Evolutionary conservation across 1,284 basidiomycete species (phyloP), one percentile per base, ranked within the genome.

Genomic region (Hymenochaete sp.): DNA sequence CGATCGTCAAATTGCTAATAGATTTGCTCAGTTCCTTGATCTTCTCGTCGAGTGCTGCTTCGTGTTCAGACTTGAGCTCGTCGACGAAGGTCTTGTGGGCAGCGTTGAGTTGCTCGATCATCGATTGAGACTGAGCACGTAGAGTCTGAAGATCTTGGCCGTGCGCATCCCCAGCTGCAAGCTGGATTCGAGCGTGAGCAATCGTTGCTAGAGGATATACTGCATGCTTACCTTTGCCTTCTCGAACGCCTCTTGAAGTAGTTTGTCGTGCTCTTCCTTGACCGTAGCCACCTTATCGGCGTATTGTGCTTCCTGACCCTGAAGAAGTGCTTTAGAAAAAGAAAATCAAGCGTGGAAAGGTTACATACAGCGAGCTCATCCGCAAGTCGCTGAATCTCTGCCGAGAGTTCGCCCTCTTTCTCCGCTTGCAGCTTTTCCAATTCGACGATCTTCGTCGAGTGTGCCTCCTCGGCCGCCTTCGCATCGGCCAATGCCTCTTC

Each of bases 171-270:
- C 73, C 73, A 14, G 85, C 86, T 57, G 86, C 82, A 28, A 67
- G 67, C 82, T 87, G 48, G 11, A 48, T 21, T 36, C 13, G 4
- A 9, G 13, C 41, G 43, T 27, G 47, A 52, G 42, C 48, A 37
- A 38, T 38, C 27, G 4, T 2, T 40, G 26, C 18, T 42, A 37
- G 38, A 11, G 33, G 45, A 40, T 57, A 33, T n/a, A 21, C 42
- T 29, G 19, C 9, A 38, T 11, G 57, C 64, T 36, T 49, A 79
- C 86, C 75, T 86, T 89, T 11, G 86, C 86, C 42, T 72, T 75
- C 52, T 83, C 73, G 57, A 86, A 89, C 2, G 78, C 79, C 49
- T 82, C 74, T 54, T 79, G 65, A 19, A 89, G 62, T 22, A 77
- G 66, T 44, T 68, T 63, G n/a, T 72, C 70, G 50, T 87, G 80